Evolutionary conservation across 2,329 filamentous ascomycete genomes (phyloP).

Genomic region (Apiospora kogelbergensis): DNA sequence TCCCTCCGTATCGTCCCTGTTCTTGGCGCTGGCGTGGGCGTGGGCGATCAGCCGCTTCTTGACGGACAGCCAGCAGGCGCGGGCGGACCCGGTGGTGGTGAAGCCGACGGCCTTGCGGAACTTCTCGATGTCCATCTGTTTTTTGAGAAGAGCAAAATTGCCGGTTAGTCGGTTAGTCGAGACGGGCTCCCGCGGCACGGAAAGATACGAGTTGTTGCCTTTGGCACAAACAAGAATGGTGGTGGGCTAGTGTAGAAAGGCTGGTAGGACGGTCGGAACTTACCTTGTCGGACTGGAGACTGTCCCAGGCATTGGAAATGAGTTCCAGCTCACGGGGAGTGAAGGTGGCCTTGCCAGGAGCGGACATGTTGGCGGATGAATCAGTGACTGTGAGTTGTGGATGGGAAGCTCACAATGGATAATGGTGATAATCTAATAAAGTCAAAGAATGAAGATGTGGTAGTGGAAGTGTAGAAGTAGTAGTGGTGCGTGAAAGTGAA

Average conservation of each 20-base stretch:
- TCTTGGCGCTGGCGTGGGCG: background rate
- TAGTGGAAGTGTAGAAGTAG: no score
- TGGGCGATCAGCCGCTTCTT: conserved; percentile 13
- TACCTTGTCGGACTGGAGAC: conserved; percentile 13
- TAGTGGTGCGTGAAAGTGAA: no score
- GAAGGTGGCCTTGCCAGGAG: background rate
- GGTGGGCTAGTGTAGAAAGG: no score
- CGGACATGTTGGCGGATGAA: background rate
- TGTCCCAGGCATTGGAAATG: conserved; percentile 9
- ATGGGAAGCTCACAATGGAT: no score
- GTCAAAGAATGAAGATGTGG: no score
- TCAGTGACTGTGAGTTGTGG: background rate
- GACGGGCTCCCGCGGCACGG: no score
- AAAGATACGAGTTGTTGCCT: no score
- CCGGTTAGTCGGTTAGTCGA: background rate
- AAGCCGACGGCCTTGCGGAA: conserved; percentile 6
- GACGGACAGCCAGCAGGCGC: conserved; percentile 6
- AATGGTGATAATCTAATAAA: no score
- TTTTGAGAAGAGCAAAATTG: no score
- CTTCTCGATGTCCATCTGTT: conserved; percentile 10
- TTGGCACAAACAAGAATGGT: no score
- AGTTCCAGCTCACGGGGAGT: conserved; percentile 11
- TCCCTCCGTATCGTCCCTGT: background rate
- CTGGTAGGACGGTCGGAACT: background rate
- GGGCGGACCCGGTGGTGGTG: background rate